phyloP scores from a whole-genome alignment of 805 yeast species.

The Nakazawaea anatomiae region DNA sequence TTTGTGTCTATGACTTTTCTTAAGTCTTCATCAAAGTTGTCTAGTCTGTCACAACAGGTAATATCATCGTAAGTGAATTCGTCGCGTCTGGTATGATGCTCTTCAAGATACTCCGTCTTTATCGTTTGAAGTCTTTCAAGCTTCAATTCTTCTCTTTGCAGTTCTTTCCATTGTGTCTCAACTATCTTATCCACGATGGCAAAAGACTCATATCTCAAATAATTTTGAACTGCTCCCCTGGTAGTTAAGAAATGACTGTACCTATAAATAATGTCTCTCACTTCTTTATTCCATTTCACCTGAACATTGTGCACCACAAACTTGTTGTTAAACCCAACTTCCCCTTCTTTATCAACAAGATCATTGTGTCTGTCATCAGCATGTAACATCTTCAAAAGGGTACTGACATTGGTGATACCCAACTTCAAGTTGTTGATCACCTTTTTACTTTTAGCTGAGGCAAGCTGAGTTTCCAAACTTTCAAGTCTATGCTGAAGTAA shows the following conservation, averaged over 20 bases:
- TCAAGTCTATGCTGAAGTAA: slow-evolving; percentile 28
- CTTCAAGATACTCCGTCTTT: slow-evolving; percentile 16
- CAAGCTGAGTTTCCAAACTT: slow-evolving; percentile 20
- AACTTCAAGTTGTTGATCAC: slow-evolving; percentile 1
- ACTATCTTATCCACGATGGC: slow-evolving; percentile 46
- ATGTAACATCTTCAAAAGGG: slow-evolving; percentile 5
- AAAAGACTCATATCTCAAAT: slow-evolving; percentile 43
- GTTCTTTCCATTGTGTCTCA: slow-evolving; percentile 19
- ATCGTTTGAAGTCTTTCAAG: slow-evolving; percentile 1
- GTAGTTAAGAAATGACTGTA: slow-evolving; percentile 47
- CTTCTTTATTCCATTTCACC: slow-evolving; percentile 71
- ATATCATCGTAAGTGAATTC: slow-evolving; percentile 6
- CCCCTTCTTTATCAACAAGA: slow-evolving; percentile 2
- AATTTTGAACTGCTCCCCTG: slow-evolving; percentile 36
- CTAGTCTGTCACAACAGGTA: slow-evolving; percentile 27
- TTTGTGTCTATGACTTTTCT: slow-evolving; percentile 31
- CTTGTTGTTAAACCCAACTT: slow-evolving; percentile 48
- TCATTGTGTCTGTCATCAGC: background rate
- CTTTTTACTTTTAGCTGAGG: slow-evolving; percentile 17
- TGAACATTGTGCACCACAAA: slow-evolving; percentile 69
- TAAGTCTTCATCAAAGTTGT: slow-evolving; percentile 48
- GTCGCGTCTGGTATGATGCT: slow-evolving; percentile 12
- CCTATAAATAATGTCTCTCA: slow-evolving; percentile 57
- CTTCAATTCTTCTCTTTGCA: background rate
- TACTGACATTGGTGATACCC: slow-evolving; percentile 8